Conservation (phyloP, 257 asterid species). For the Handroanthus guayacan region DNA sequence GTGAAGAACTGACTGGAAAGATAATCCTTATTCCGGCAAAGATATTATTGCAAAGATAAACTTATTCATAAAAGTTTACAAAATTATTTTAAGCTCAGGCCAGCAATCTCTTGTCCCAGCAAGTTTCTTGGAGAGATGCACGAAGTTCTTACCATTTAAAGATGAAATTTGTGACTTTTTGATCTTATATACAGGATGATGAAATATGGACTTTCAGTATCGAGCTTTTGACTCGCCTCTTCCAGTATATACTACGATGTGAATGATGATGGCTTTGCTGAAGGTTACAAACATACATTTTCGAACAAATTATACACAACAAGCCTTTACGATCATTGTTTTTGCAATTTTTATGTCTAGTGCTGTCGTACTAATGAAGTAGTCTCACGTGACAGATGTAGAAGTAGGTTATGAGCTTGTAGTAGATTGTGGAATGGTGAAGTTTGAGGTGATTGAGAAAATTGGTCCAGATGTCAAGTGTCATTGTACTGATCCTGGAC, state of each 20-base stretch:
- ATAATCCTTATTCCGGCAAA: neutral
- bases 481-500: constrained; percentile 95
- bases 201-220: constrained; percentile 95
- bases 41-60: too few relatives aligned
- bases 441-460: constrained; percentile 95
- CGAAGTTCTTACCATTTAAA: neutral
- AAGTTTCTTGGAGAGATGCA: neutral
- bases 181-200: constrained; percentile 67
- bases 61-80: too few relatives aligned
- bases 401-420: constrained; percentile 90
- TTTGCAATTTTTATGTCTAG: constrained; percentile 52
- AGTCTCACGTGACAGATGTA: constrained; percentile 64
- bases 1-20: neutral
- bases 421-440: constrained; percentile 99
- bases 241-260: constrained; percentile 82
- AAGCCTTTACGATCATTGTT: constrained; percentile 8
- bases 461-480: constrained; percentile 99
- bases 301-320: constrained; percentile 38
- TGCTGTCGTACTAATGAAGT: constrained; percentile 48
- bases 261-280: constrained; percentile 87
- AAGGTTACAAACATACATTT: constrained; percentile 67
- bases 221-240: constrained; percentile 80
- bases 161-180: constrained; percentile 22
- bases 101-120: neutral
- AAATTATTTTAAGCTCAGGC: neutral